Base-by-base conservation (phyloP, 148 eudicot genomes). In the Rhododendron ferrugineum region DNA sequence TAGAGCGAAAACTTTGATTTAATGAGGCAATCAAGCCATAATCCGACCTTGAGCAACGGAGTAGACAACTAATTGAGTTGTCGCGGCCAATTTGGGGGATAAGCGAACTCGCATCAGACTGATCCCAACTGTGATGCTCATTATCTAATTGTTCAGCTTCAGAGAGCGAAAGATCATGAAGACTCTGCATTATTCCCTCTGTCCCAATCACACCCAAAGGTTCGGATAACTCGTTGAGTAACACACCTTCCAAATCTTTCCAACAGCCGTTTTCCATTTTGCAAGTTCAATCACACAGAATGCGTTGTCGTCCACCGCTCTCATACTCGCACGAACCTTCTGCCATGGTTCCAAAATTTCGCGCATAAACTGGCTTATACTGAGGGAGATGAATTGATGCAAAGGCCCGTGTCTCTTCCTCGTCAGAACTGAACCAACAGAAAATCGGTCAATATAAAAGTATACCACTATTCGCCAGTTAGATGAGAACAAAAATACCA, bases 281-380 rank as follows among this genome's bases (percentile, higher is more conserved):
- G 86, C 46, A 40, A 60, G 54, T 76, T 74, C 82, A 64, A 85
- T 87, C 70, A 80, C 86, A 30, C 74, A 66, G 47, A 82, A 90
- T 18, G 88, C 81, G 86, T 86, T 84, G 32, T 64, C 86, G 44
- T 88, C 77, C 92, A 91, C 90, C 49, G 40, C 80, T 80, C 78
- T 91, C 95, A 62, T 89, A 83, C 83, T 90, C 91, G 79, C 93
- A 89, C 11, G 87, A 79, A 89, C 84, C 92, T 82, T 91, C 97
- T 87, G 91, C 89, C 95, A 94, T 92, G 74, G 83, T 34, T 46
- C 83, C 74, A 18, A 85, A 40, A 73, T 32, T 77, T 62, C 34
- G 32, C 34, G 0, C 78, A 66, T 22, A 60, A 76, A 76, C 68
- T 34, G 84, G 87, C 14, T 23, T 40, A 28, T 8, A 22, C 6